A percentile compares a stretch with the other conserved stretches of the same genome.
Evolutionary conservation across 2,329 filamentous ascomycete genomes (phyloP).

Genomic region (Zymoseptoria ardabiliae): DNA sequence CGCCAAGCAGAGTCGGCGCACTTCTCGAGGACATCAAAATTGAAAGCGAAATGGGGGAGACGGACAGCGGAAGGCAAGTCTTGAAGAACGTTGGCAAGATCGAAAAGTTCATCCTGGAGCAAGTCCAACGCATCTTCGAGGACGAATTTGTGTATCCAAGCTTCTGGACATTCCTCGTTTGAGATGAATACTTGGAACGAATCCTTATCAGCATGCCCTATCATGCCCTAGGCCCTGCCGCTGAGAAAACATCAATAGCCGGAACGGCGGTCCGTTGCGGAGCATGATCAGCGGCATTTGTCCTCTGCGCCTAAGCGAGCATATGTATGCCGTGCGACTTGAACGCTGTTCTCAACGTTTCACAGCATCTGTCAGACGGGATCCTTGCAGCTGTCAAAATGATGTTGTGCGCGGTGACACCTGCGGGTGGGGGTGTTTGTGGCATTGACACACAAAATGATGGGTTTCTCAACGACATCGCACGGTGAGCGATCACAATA

Average conservation of each 20-base stretch:
- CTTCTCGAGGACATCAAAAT: conserved; percentile 88
- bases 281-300: not conserved
- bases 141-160: conserved; percentile 98
- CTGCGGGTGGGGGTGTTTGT: not conserved
- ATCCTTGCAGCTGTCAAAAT: conserved; percentile 1
- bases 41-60: conserved; percentile 93
- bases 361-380: not conserved
- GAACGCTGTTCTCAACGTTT: not conserved
- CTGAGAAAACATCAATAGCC: not conserved
- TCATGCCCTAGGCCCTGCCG: too few relatives aligned
- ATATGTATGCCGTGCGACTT: not conserved
- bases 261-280: not conserved
- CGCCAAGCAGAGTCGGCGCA: conserved; percentile 48
- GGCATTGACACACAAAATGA: not conserved
- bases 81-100: conserved; percentile 98
- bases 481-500: not conserved
- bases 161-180: conserved; percentile 92
- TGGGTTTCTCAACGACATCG: not conserved
- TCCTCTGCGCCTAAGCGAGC: not conserved
- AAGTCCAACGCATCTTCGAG: conserved; percentile 94
- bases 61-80: conserved; percentile 85
- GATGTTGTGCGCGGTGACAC: not conserved
- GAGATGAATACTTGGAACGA: conserved; percentile 1
- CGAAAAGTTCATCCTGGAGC: conserved; percentile 92
- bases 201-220: not conserved